Evolutionary conservation across 768 basidiomycete genomes (phyloP).

Genomic region (Cyathus striatus): DNA sequence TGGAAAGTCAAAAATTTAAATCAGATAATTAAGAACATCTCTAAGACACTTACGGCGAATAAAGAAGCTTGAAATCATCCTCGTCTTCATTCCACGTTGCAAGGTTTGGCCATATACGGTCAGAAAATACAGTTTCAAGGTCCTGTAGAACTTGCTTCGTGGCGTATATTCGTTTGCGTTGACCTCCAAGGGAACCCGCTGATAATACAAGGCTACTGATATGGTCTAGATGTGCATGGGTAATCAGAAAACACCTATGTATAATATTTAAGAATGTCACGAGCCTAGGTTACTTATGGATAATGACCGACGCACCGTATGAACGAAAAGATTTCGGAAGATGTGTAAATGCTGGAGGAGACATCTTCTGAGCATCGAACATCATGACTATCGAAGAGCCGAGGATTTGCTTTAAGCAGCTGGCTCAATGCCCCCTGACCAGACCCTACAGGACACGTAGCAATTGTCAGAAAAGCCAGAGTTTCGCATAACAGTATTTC

Average conservation of each 20-base stretch:
- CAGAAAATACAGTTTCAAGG: conserved; percentile 69
- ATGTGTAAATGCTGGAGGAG: conserved; percentile 50
- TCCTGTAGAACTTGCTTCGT: conserved; percentile 57
- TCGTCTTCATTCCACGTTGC: conserved; percentile 69
- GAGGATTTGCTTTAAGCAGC: conserved; percentile 52
- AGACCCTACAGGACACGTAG: conserved; percentile 50
- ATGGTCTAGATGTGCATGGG: conserved; percentile 92
- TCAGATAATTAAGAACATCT: conserved; percentile 1
- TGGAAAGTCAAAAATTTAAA: neutral
- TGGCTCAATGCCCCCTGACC: conserved; percentile 73
- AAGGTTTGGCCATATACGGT: conserved; percentile 81
- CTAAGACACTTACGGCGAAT: conserved; percentile 48
- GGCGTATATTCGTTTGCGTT: conserved; percentile 60
- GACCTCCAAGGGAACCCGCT: conserved; percentile 68
- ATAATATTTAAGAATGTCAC: conserved; percentile 1
- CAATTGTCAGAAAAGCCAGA: conserved; percentile 9
- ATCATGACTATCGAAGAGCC: conserved; percentile 39
- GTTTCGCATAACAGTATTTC: neutral
- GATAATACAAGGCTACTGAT: conserved; percentile 76
- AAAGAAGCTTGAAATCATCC: conserved; percentile 54
- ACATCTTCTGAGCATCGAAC: conserved; percentile 17
- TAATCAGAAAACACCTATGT: conserved; percentile 74
- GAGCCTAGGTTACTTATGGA: conserved; percentile 2
- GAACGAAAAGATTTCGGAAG: conserved; percentile 36
- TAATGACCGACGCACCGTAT: no score